phyloP scores from a whole-genome alignment of 352 stramenopile species.

The Globisporangium mamillatum region DNA sequence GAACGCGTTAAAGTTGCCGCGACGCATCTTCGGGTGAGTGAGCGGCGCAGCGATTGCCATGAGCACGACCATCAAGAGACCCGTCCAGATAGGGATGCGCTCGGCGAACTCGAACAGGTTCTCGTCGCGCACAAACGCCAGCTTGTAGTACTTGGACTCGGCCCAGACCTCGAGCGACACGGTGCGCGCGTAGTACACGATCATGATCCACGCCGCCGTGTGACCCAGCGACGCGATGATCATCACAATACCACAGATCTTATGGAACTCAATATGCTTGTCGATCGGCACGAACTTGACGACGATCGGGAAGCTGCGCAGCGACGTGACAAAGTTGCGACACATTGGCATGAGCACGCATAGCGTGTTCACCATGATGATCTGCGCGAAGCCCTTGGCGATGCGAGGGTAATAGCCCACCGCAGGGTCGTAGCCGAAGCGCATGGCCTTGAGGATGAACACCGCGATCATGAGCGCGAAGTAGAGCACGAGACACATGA shows the following conservation, averaged over 20 bases:
- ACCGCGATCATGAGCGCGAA: constrained; percentile 35
- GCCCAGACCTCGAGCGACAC: constrained; percentile 37
- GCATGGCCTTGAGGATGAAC: constrained; percentile 45
- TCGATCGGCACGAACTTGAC: constrained; percentile 58
- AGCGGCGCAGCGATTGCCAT: constrained; percentile 43
- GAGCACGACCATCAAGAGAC: constrained; percentile 56
- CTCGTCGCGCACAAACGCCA: constrained; percentile 54
- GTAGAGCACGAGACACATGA: constrained; percentile 51
- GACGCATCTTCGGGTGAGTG: constrained; percentile 44
- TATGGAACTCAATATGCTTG: constrained; percentile 69
- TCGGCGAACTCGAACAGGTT: constrained; percentile 37
- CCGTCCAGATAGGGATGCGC: constrained; percentile 62
- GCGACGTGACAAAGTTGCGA: constrained; percentile 55
- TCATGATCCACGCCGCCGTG: constrained; percentile 48
- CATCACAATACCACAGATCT: constrained; percentile 73
- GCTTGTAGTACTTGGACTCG: constrained; percentile 38
- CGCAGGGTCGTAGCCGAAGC: constrained; percentile 40
- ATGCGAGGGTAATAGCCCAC: constrained; percentile 52
- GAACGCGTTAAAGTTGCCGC: constrained; percentile 65
- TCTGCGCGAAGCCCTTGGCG: constrained; percentile 68
- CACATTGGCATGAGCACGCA: constrained; percentile 79
- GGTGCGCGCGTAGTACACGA: constrained; percentile 48
- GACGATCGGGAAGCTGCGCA: constrained; percentile 44
- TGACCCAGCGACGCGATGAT: constrained; percentile 55
- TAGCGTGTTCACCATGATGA: constrained; percentile 71